phyloP scores from a whole-genome alignment of 2,329 filamentous ascomycete genomes.

The Arthroderma sp. region DNA sequence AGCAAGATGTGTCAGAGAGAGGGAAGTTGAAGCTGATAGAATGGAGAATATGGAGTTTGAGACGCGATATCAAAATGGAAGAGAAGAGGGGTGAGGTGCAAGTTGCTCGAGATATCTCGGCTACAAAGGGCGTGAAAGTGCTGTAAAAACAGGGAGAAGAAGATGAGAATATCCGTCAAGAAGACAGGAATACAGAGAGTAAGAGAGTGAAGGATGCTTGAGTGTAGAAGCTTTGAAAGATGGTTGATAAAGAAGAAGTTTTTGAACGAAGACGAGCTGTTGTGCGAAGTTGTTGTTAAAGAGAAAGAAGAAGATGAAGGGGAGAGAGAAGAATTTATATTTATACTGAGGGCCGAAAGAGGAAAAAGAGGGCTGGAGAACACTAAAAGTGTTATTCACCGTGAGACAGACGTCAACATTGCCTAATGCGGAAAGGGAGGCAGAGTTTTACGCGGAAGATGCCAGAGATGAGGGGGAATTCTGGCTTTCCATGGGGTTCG shows the following conservation, averaged over 20 bases:
- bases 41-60: too few species aligned
- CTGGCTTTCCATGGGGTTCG: too few species aligned
- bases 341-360: neutral
- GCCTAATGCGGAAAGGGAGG: too few species aligned
- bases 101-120: neutral
- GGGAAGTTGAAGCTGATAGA: too few species aligned
- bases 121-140: neutral
- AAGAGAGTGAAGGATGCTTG: neutral
- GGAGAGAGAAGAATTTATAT: conserved; percentile 7
- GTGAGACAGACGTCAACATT: too few species aligned
- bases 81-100: too few species aligned
- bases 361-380: neutral
- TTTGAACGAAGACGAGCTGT: neutral
- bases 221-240: neutral
- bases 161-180: conserved; percentile 1
- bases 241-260: neutral
- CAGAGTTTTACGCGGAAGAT: too few species aligned
- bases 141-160: neutral
- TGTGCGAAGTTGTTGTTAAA: neutral
- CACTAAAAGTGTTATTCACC: neutral
- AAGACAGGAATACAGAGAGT: neutral
- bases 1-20: too few species aligned
- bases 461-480: too few species aligned
- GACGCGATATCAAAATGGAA: too few species aligned
- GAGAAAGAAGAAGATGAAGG: conserved; percentile 2